phyloP scores from a whole-genome alignment of 345 rosid genomes.

The Gossypium bickii region DNA sequence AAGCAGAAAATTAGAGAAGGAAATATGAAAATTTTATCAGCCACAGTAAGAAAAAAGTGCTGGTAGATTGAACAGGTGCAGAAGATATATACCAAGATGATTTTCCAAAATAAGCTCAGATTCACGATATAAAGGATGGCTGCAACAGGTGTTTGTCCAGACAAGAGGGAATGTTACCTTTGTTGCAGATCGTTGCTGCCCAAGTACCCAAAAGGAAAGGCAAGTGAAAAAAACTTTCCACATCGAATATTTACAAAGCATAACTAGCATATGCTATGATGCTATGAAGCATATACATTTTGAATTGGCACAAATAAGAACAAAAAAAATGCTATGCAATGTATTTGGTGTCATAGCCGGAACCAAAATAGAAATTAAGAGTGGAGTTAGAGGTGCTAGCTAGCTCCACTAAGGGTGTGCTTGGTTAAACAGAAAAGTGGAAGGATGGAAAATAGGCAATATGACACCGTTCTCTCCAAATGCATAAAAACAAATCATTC shows the following conservation, averaged over 20 bases:
- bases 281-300: neutral
- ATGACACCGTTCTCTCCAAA: too few relatives aligned
- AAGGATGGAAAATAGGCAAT: too few relatives aligned
- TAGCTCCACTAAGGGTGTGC: neutral
- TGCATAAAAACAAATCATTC: too few relatives aligned
- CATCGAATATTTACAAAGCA: neutral
- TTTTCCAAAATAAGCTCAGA: constrained; percentile 75
- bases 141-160: constrained; percentile 99
- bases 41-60: neutral
- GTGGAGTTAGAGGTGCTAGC: neutral
- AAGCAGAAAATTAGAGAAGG: constrained; percentile 2
- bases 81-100: constrained; percentile 51
- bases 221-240: neutral
- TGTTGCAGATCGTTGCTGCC: constrained; percentile 90
- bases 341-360: neutral
- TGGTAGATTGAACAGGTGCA: neutral
- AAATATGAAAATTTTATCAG: neutral
- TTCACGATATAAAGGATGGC: constrained; percentile 91
- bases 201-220: constrained; percentile 4
- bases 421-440: too few relatives aligned
- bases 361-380: neutral
- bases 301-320: neutral
- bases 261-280: neutral
- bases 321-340: neutral
- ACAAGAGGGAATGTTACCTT: constrained; percentile 96